phyloP scores from a whole-genome alignment of 2,329 filamentous ascomycete species.

The Nigrospora osmanthi region DNA sequence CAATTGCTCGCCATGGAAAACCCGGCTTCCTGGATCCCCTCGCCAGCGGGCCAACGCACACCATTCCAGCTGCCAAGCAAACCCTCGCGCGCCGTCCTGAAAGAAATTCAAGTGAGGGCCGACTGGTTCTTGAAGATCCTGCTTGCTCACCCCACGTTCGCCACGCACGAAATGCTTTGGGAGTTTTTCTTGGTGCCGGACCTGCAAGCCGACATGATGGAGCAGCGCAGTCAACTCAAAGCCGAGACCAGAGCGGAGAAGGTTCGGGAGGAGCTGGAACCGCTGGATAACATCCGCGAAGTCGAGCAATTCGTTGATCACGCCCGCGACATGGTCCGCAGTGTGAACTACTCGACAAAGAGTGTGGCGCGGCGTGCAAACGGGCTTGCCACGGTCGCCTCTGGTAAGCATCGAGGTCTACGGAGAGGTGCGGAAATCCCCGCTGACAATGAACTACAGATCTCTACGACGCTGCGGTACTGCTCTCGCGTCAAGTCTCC shows the following conservation, averaged over 20 bases:
- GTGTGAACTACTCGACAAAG: constrained; percentile 75
- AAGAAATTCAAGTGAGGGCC: constrained; percentile 78
- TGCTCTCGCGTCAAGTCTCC: constrained; percentile 44
- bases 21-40: constrained; percentile 90
- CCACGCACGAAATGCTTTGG: constrained; percentile 96
- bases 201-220: constrained; percentile 82
- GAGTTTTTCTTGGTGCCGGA: constrained; percentile 98
- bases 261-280: constrained; percentile 81
- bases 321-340: constrained; percentile 80
- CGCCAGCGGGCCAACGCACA: constrained; percentile 67
- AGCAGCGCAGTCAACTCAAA: constrained; percentile 79
- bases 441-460: constrained; percentile 35
- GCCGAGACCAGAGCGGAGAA: constrained; percentile 75
- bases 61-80: constrained; percentile 92
- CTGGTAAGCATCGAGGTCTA: constrained; percentile 36
- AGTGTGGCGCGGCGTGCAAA: constrained; percentile 76
- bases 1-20: constrained; percentile 81
- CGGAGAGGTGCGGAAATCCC: not conserved
- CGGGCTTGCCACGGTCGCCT: constrained; percentile 55
- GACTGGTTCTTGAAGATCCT: constrained; percentile 85
- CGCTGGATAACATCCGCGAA: constrained; percentile 74
- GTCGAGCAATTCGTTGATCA: constrained; percentile 91
- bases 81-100: constrained; percentile 77
- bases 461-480: constrained; percentile 56
- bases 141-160: constrained; percentile 82